phyloP scores from a whole-genome alignment of 371 early-diverging fungal genomes.

The Mortierella sp. region DNA sequence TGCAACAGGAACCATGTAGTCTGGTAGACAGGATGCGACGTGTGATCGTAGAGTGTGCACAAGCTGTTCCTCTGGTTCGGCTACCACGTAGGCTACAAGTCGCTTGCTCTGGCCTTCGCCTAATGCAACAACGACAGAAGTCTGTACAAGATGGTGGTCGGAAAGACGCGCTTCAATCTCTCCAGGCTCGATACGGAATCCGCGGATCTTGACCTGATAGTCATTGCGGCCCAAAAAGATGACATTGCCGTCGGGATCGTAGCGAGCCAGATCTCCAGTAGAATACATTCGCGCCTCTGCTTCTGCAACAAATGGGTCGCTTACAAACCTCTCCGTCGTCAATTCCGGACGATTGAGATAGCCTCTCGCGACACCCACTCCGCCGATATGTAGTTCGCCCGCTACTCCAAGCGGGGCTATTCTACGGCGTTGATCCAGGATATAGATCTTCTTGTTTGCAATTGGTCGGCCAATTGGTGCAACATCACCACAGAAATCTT shows the following conservation, averaged over 20 bases:
- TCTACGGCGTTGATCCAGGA: conserved; percentile 5
- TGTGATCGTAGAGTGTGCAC: conserved; percentile 4
- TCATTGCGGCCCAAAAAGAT: conserved; percentile 45
- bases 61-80: neutral
- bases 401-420: conserved; percentile 30
- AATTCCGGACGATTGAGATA: conserved; percentile 23
- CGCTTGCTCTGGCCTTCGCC: conserved; percentile 15
- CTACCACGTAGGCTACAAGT: conserved; percentile 26
- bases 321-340: conserved; percentile 4
- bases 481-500: neutral
- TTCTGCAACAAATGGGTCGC: conserved; percentile 2
- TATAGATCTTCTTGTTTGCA: conserved; percentile 11
- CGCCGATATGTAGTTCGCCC: conserved; percentile 7
- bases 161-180: conserved; percentile 41
- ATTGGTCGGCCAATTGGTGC: conserved; percentile 19
- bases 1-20: conserved; percentile 38
- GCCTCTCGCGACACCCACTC: too few species aligned
- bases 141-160: conserved; percentile 13
- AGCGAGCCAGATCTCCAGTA: conserved; percentile 55
- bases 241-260: conserved; percentile 49
- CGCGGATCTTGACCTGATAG: conserved; percentile 58
- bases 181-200: conserved; percentile 59
- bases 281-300: conserved; percentile 41
- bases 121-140: conserved; percentile 1
- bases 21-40: conserved; percentile 13